Evolutionary conservation across 345 rosid genomes (phyloP).

Genomic region (Streptanthus diversifolius): DNA sequence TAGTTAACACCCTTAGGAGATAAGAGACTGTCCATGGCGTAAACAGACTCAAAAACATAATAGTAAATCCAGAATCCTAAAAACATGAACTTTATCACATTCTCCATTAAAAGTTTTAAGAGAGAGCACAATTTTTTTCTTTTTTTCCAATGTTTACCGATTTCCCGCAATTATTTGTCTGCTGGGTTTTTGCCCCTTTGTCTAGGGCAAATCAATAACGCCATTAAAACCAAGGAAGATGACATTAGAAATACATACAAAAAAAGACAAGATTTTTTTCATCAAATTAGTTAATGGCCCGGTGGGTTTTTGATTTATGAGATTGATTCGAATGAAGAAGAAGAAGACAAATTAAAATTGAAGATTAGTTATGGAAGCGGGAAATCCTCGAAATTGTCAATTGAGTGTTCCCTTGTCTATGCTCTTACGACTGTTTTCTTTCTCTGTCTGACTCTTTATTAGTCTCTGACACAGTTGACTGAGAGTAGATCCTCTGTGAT

Average conservation of each 20-base stretch:
- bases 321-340: constrained; percentile 14
- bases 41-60: constrained; percentile 32
- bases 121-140: not conserved
- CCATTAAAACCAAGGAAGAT: constrained; percentile 10
- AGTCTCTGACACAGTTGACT: constrained; percentile 10
- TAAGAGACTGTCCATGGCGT: constrained; percentile 61
- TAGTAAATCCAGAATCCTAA: constrained; percentile 27
- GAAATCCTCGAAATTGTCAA: constrained; percentile 47
- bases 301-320: not conserved
- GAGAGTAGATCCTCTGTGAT: constrained; percentile 16
- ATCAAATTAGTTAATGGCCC: constrained; percentile 14
- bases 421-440: not conserved
- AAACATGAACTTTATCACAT: constrained; percentile 33
- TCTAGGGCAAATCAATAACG: constrained; percentile 27
- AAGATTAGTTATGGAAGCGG: constrained; percentile 26
- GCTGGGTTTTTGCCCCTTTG: constrained; percentile 7
- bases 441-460: constrained; percentile 5
- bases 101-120: constrained; percentile 32
- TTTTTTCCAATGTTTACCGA: not conserved
- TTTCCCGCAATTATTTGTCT: constrained; percentile 9
- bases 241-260: constrained; percentile 1
- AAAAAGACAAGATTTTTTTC: not conserved
- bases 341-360: constrained; percentile 27
- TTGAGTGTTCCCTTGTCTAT: constrained; percentile 56
- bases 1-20: constrained; percentile 95